Evolutionary conservation across 2,329 filamentous ascomycete species (phyloP).

Genomic region (Xylariaceae sp.): DNA sequence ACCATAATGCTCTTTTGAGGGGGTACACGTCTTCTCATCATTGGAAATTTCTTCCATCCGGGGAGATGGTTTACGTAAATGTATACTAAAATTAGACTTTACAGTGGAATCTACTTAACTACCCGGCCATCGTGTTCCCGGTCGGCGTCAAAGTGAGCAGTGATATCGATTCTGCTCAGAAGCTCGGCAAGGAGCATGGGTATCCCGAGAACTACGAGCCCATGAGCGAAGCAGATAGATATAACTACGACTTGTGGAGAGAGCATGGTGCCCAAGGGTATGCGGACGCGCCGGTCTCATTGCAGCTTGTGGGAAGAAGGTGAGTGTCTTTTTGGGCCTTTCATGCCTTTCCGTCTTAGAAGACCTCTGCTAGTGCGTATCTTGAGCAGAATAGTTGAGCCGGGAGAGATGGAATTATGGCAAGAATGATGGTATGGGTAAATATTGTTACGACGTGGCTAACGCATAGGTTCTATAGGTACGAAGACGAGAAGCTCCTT

Average conservation of each 20-base stretch:
- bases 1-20: too few species aligned
- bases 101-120: slow-evolving; percentile 71
- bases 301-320: slow-evolving; percentile 46
- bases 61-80: too few species aligned
- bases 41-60: too few species aligned
- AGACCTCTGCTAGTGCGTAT: too few species aligned
- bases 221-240: slow-evolving; percentile 29
- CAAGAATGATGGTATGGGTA: neutral
- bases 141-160: slow-evolving; percentile 41
- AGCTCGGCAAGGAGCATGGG: slow-evolving; percentile 14
- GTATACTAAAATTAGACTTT: neutral
- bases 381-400: too few species aligned
- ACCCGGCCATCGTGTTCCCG: slow-evolving; percentile 67
- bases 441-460: neutral
- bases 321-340: slow-evolving; percentile 22
- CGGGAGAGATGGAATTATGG: too few species aligned
- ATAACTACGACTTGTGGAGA: slow-evolving; percentile 41
- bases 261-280: slow-evolving; percentile 45
- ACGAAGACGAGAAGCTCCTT: slow-evolving; percentile 47
- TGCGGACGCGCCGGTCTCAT: slow-evolving; percentile 46
- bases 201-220: slow-evolving; percentile 33
- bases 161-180: slow-evolving; percentile 1
- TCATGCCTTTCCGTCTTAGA: neutral
- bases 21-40: too few species aligned
- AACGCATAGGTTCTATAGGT: slow-evolving; percentile 29